These are phyloP conservation scores for Coprinopsis cinerea DNA, from an alignment of 768 basidiomycete genomes.

Conservation along the genomic window DNA sequence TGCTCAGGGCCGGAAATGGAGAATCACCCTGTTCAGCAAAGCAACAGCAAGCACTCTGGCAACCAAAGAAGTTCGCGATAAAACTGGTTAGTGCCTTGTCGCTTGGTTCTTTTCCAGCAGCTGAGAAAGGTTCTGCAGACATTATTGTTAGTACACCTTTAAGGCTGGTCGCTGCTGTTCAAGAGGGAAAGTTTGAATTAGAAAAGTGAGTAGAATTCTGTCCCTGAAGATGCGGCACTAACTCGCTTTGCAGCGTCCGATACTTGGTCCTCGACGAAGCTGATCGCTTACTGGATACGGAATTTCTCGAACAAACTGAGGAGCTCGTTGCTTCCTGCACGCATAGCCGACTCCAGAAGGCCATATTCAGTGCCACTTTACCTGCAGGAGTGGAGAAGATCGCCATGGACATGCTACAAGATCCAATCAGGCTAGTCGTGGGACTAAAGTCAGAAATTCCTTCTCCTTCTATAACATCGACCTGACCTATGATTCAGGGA, in stretches of 20 bases:
- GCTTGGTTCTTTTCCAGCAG: background rate
- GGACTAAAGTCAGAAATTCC: conserved; percentile 75
- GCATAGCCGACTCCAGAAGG: conserved; percentile 66
- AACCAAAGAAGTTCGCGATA: conserved; percentile 66
- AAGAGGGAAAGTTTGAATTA: conserved; percentile 58
- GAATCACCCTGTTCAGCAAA: conserved; percentile 78
- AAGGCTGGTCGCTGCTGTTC: conserved; percentile 76
- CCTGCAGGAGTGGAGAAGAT: conserved; percentile 84
- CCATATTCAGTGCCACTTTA: conserved; percentile 92
- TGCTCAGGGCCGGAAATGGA: conserved; percentile 78
- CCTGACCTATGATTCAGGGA: conserved; percentile 49
- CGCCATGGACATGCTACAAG: conserved; percentile 76
- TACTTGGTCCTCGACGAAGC: conserved; percentile 89
- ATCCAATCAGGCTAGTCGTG: conserved; percentile 92
- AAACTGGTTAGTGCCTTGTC: conserved; percentile 48
- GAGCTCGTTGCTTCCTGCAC: conserved; percentile 81
- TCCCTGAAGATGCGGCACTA: background rate
- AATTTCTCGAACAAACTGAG: conserved; percentile 84
- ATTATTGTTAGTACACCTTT: conserved; percentile 91
- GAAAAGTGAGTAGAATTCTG: conserved; percentile 51
- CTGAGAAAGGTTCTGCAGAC: conserved; percentile 43
- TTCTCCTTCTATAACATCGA: background rate
- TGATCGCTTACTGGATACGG: conserved; percentile 82
- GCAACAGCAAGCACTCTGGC: conserved; percentile 79
- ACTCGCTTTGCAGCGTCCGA: conserved; percentile 54